Evolutionary conservation across 2,329 filamentous ascomycete genomes (phyloP), one percentile per base, ranked within the genome.

Genomic region (Beauveria brongniartii): DNA sequence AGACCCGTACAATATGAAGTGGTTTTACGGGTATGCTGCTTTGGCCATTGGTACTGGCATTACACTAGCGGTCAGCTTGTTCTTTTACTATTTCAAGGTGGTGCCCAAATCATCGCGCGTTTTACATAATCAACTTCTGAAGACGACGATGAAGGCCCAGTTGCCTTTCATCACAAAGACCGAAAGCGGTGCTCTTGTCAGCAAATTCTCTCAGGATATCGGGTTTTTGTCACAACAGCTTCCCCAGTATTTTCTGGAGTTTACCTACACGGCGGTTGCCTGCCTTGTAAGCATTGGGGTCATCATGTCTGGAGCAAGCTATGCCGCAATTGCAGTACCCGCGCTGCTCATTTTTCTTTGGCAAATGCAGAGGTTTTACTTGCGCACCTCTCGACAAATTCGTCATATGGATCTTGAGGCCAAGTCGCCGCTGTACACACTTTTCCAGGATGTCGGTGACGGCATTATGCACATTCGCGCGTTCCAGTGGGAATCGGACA

Each of bases 381-480:
- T 75, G 0, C 66, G 67, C 14, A 75, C 73, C 1, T 75, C 73
- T 1, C 65, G 74, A 2, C 74, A 76, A 63, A 58, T 76, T 6
- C 69, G 74, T 6, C 61, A 72, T 7, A 62, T 76, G 20, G 72
- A 75, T 26, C 65, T 76, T 1, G 73, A 76, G 62, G 68, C 70
- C 3, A 73, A 71, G 61, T 67, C 68, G 7, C 73, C 72, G 3
- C 64, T 75, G 0, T 74, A 73, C 55, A 71, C 69, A 0, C 67
- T 69, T 20, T 72, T 77, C 37, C 68, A 74, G 24, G 81, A 82
- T 62, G 76, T 76, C 3, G 64, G 79, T 1, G 70, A 72, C 18
- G 79, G 80, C 1, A 63, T 82, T 1, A 65, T 72, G 1, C 81
- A 78, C 0, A 78, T 83, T 50, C 75, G 82, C 20, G 80, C 82